phyloP scores from a whole-genome alignment of 345 rosid species.

The Syzygium grande region DNA sequence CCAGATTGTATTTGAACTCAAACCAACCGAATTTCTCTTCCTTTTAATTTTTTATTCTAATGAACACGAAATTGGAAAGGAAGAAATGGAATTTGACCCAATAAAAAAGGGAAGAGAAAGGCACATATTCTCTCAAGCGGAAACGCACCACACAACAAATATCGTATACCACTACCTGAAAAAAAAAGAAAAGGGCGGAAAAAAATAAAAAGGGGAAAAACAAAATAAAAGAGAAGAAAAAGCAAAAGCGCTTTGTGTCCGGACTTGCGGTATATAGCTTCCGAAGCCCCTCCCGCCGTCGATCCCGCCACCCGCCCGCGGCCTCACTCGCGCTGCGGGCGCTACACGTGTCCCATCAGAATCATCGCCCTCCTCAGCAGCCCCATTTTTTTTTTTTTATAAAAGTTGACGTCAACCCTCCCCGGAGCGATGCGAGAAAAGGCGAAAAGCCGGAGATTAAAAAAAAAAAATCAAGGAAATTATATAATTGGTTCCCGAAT shows the following conservation, averaged over 20 bases:
- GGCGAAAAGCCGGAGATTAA: not conserved
- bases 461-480: too few species aligned
- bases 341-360: not conserved
- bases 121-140: not conserved
- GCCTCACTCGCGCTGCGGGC: not conserved
- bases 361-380: not conserved
- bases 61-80: too few species aligned
- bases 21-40: too few species aligned
- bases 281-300: not conserved
- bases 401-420: not conserved
- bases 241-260: not conserved
- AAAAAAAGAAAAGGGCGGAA: accelerated
- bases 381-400: not conserved
- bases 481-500: too few species aligned
- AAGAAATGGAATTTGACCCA: too few species aligned
- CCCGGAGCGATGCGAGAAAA: not conserved
- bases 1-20: too few species aligned
- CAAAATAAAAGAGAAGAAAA: not conserved
- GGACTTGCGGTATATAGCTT: not conserved
- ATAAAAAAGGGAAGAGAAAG: not conserved
- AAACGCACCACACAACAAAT: not conserved
- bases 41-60: too few species aligned
- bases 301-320: not conserved
- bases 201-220: not conserved
- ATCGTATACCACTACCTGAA: not conserved